Conservation (phyloP, 805 yeast species). For the Ogataea neopini region DNA sequence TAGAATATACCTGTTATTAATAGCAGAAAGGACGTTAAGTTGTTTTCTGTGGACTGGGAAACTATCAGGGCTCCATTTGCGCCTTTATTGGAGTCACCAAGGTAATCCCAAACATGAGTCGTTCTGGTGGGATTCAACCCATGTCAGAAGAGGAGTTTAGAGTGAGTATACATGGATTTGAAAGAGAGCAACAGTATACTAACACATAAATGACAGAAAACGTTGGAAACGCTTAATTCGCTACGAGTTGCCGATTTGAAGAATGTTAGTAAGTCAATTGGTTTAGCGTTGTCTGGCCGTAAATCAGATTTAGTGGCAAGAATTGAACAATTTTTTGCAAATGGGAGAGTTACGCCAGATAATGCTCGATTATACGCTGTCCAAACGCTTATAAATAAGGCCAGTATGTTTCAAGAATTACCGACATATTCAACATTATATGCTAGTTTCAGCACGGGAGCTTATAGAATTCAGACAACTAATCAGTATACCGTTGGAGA, state of each 20-base stretch:
- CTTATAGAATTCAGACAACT: slow-evolving; percentile 28
- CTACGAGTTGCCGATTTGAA: slow-evolving; percentile 56
- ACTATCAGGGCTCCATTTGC: neutral
- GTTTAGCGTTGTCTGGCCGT: slow-evolving; percentile 53
- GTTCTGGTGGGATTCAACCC: slow-evolving; percentile 11
- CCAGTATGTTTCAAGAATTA: slow-evolving; percentile 33
- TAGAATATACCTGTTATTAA: neutral
- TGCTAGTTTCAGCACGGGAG: slow-evolving; percentile 17
- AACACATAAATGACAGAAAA: slow-evolving; percentile 21
- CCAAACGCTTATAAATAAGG: slow-evolving; percentile 43
- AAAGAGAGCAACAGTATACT: neutral
- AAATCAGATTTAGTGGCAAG: slow-evolving; percentile 63
- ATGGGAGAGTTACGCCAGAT: slow-evolving; percentile 41
- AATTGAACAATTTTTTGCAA: slow-evolving; percentile 45
- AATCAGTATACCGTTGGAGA: slow-evolving; percentile 19
- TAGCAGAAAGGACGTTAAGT: neutral
- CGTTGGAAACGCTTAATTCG: slow-evolving; percentile 33
- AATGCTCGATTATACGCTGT: slow-evolving; percentile 46
- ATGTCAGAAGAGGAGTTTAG: slow-evolving; percentile 20
- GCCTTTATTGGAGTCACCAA: neutral
- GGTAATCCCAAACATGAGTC: slow-evolving; percentile 15
- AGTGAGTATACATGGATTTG: slow-evolving; percentile 9
- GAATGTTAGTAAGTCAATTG: slow-evolving; percentile 49
- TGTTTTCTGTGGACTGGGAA: neutral
- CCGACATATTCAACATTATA: slow-evolving; percentile 40